Conservation (phyloP, 805 yeast species). For the Candida verbasci region DNA sequence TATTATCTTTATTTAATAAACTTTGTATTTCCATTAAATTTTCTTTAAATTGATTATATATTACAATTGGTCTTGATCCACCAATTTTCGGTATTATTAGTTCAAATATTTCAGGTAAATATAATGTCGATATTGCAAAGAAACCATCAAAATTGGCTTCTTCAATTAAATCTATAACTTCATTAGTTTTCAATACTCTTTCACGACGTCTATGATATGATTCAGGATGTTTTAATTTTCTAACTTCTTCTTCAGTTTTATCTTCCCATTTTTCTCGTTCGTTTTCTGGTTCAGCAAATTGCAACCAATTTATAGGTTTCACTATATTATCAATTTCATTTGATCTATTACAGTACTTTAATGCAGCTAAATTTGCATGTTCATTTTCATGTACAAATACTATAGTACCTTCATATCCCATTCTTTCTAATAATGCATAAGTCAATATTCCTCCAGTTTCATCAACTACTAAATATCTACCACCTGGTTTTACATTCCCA, state of each 20-base stretch:
- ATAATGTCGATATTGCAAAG: slow-evolving; percentile 67
- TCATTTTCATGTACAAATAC: slow-evolving; percentile 87
- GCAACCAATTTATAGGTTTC: slow-evolving; percentile 70
- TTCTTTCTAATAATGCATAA: slow-evolving; percentile 83
- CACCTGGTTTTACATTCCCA: slow-evolving; percentile 86
- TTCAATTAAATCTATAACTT: slow-evolving; percentile 47
- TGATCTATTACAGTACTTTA: slow-evolving; percentile 57
- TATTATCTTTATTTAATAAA: slow-evolving; percentile 57
- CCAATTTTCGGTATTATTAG: slow-evolving; percentile 58
- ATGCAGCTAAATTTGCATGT: slow-evolving; percentile 74
- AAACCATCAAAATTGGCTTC: slow-evolving; percentile 68
- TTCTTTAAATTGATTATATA: slow-evolving; percentile 81
- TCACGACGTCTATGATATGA: slow-evolving; percentile 65
- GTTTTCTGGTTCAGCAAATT: slow-evolving; percentile 73
- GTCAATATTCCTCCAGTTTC: slow-evolving; percentile 93
- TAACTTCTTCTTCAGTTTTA: slow-evolving; percentile 48
- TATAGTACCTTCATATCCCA: slow-evolving; percentile 72
- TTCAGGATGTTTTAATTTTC: slow-evolving; percentile 54
- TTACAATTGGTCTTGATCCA: slow-evolving; percentile 84
- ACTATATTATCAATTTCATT: slow-evolving; percentile 54
- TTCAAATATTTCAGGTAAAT: slow-evolving; percentile 62
- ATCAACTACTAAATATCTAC: slow-evolving; percentile 81
- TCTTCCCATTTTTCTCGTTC: slow-evolving; percentile 46
- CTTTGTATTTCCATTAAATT: slow-evolving; percentile 69
- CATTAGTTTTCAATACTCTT: slow-evolving; percentile 49